Percentiles rank a stretch among this genome's conserved stretches.
These are phyloP conservation scores for Datura wrightii DNA, from an alignment of 257 asterid species.

Conservation along the genomic window DNA sequence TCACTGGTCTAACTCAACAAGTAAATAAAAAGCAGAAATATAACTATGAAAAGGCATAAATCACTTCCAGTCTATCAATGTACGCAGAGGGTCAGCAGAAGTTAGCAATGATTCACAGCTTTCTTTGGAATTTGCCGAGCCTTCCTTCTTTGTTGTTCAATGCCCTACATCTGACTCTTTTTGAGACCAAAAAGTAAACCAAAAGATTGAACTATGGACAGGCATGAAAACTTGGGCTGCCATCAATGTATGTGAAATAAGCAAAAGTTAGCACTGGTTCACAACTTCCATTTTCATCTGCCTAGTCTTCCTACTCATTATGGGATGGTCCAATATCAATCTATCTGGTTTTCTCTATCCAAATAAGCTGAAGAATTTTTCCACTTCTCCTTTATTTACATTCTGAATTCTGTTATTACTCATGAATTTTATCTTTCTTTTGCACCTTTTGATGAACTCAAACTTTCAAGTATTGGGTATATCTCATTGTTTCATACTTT, in stretches of 20 bases:
- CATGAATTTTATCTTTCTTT: background rate
- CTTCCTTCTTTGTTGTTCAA: background rate
- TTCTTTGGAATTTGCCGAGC: background rate
- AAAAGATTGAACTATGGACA: background rate
- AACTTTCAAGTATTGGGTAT: background rate
- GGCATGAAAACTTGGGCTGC: background rate
- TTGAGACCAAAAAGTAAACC: background rate
- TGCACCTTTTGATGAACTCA: constrained; percentile 11
- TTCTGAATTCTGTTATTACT: background rate
- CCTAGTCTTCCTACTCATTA: background rate
- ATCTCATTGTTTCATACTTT: background rate
- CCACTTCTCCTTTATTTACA: background rate
- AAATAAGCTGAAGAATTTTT: background rate
- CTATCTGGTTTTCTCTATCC: background rate
- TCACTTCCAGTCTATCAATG: constrained; percentile 8
- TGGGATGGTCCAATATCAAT: constrained; percentile 14
- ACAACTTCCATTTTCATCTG: background rate
- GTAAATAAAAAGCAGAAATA: constrained; percentile 7
- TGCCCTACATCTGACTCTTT: background rate
- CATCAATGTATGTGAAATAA: background rate
- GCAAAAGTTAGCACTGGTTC: background rate
- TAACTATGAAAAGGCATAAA: constrained; percentile 12
- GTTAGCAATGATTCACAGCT: background rate
- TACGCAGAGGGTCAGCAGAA: background rate
- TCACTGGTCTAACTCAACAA: background rate